Percentiles rank a stretch among this genome's conserved stretches.
phyloP scores from a whole-genome alignment of 106 monocot genomes.

The Xerophyta viscosa region DNA sequence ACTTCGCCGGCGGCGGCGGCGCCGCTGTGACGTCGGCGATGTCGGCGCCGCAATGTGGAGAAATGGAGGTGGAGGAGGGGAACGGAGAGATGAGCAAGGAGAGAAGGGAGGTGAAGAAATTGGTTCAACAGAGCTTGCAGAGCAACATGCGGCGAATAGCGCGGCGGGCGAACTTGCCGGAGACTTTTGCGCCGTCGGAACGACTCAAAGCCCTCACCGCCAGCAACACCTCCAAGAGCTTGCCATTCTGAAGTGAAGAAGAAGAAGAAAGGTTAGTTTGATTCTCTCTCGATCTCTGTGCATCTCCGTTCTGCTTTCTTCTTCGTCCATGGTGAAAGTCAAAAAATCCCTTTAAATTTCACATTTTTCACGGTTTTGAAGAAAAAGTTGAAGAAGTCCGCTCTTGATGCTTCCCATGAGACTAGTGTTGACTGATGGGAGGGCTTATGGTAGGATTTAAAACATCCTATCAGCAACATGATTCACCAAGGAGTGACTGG shows the following conservation, averaged over 20 bases:
- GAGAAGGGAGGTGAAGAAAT: constrained; percentile 43
- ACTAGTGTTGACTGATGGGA: too few relatives aligned
- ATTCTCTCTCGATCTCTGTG: too few relatives aligned
- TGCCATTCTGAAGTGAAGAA: constrained; percentile 57
- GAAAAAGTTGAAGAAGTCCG: too few relatives aligned
- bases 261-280: too few relatives aligned
- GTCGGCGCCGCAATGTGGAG: constrained; percentile 11
- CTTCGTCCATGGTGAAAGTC: too few relatives aligned
- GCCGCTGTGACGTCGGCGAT: constrained; percentile 1
- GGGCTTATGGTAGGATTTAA: too few relatives aligned
- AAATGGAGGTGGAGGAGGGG: constrained; percentile 2
- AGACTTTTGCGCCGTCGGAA: constrained; percentile 35
- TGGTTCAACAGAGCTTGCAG: constrained; percentile 80
- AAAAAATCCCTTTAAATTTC: too few relatives aligned
- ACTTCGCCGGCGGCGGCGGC: constrained; percentile 1
- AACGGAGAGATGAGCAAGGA: constrained; percentile 42
- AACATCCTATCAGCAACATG: too few relatives aligned
- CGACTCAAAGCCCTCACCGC: constrained; percentile 21
- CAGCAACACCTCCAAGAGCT: constrained; percentile 58
- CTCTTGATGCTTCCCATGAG: too few relatives aligned
- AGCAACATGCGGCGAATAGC: constrained; percentile 65
- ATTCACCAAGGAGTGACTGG: too few relatives aligned
- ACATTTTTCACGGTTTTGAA: too few relatives aligned
- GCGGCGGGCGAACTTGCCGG: constrained; percentile 53
- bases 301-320: too few relatives aligned